Evolutionary conservation across 2,329 filamentous ascomycete genomes (phyloP), one percentile per base, ranked within the genome.

Genomic region (Penicillium sp.): DNA sequence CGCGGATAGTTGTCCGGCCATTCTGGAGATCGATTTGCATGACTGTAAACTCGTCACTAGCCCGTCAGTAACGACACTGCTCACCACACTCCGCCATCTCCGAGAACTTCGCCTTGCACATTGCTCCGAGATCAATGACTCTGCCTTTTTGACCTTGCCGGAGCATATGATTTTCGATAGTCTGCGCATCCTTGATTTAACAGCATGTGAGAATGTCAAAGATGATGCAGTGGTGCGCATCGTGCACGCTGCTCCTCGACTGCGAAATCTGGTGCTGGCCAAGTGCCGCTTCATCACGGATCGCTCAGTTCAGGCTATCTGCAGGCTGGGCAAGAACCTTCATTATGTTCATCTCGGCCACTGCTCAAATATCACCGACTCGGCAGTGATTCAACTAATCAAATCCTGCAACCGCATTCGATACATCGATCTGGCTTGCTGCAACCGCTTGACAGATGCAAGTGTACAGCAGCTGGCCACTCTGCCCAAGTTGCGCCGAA

Each of bases 401-500:
- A 84, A 86, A 58, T 78, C 78, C 46, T 98, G 93, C 76, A 97
- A 92, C 64, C 83, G 93, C 23, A 97, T 98, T 58, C 82, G 93
- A 47, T 98, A 98, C 68, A 98, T 98, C 56, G 93, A 98, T 66
- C 76, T 98, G 38, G 93, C 93, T n/a, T 97, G 93, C 73, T 98
- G 93, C 71, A 82, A 81, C 12, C 85, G 89, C 60, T 76, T 98
- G 53, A 97, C 93, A 0, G 93, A 98, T 61, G 78, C 80, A 9
- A 96, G 91, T 20, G 87, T 98, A 13, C 86, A 81, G 54, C 86
- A 89, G 56, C 77, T 98, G 32, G 91, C 93, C 4, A 82, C 82
- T 12, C 79, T 98, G 5, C 93, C 93, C 3, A 98, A 98, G 70
- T 76, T 98, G 46, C 91, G 95, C 75, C 81, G 93, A 32, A 95